phyloP scores from a whole-genome alignment of 441 rosid species.

The Adansonia gregorii region DNA sequence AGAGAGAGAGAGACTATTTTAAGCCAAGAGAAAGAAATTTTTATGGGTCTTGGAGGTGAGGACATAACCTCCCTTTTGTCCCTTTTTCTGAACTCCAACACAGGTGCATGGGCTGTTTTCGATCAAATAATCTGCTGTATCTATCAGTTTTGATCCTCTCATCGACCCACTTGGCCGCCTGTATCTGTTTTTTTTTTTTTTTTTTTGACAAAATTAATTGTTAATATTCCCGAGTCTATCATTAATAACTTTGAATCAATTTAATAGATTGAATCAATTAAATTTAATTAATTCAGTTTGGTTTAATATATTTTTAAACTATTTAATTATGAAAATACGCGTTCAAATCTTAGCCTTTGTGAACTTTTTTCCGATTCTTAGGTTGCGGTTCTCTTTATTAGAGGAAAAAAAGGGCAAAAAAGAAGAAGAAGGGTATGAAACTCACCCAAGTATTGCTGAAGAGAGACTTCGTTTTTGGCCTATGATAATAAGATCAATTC shows the following conservation, averaged over 20 bases:
- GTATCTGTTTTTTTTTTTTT: constrained; percentile 38
- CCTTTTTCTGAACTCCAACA: constrained; percentile 80
- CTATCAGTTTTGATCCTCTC: constrained; percentile 52
- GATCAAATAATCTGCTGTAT: constrained; percentile 77
- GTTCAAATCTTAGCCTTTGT: not conserved
- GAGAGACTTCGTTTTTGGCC: constrained; percentile 78
- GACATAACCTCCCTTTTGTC: constrained; percentile 82
- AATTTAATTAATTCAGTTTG: too few species aligned
- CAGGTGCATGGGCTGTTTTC: constrained; percentile 81
- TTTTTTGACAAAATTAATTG: too few species aligned
- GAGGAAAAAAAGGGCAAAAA: not conserved
- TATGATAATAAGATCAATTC: constrained; percentile 62
- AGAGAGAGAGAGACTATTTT: too few species aligned
- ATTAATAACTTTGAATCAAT: too few species aligned
- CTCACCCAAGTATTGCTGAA: constrained; percentile 66
- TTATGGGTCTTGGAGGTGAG: constrained; percentile 80
- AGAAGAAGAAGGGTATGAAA: not conserved
- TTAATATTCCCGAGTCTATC: too few species aligned
- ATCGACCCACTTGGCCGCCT: constrained; percentile 52
- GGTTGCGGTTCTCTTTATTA: not conserved
- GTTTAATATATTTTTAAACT: too few species aligned
- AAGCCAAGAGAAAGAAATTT: constrained; percentile 88
- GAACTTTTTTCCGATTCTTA: not conserved
- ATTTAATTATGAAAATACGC: too few species aligned
- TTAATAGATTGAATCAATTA: too few species aligned